phyloP scores from a whole-genome alignment of 225 moss, liverwort and hornwort species.

The Climacium dendroides region DNA sequence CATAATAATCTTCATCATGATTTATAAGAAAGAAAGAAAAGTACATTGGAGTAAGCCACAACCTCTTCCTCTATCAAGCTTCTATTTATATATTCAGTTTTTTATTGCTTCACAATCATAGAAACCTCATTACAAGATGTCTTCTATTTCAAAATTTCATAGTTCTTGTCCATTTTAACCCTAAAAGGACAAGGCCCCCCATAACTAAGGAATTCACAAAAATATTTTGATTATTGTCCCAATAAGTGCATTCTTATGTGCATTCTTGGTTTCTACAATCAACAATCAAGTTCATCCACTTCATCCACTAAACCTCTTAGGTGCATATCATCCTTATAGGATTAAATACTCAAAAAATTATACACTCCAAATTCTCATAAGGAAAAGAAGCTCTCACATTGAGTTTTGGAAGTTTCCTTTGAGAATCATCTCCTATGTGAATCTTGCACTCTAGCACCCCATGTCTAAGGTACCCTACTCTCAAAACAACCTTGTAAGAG shows the following conservation, averaged over 20 bases:
- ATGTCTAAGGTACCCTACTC: neutral
- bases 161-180: neutral
- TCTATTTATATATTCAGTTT: neutral
- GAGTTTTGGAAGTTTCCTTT: neutral
- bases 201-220: too few species aligned
- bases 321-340: accelerated
- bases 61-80: neutral
- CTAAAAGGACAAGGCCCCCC: too few species aligned
- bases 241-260: too few species aligned
- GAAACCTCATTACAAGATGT: neutral
- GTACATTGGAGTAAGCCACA: neutral
- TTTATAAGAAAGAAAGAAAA: neutral
- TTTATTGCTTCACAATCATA: neutral
- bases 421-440: too few species aligned
- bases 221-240: too few species aligned
- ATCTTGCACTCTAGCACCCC: neutral
- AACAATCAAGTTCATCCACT: too few species aligned
- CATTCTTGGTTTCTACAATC: too few species aligned
- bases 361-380: neutral
- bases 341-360: neutral
- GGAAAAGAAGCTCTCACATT: too few species aligned
- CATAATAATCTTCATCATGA: neutral
- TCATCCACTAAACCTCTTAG: too few species aligned
- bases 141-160: neutral
- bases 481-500: too few species aligned